phyloP scores from a whole-genome alignment of 73 alveolate species.

The Paramecium caudatum region DNA sequence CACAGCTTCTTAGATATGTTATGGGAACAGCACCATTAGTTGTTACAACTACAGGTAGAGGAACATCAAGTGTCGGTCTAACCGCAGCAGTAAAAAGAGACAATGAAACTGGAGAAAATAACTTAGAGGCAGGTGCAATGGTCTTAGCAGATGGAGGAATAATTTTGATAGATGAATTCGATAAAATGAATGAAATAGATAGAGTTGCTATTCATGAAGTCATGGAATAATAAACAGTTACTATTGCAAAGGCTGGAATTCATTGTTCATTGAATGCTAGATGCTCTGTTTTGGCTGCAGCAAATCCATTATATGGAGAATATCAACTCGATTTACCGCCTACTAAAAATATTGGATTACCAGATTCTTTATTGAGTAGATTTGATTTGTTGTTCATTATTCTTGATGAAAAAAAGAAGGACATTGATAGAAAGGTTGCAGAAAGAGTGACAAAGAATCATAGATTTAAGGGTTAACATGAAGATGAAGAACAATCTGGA shows the following conservation, averaged over 20 bases:
- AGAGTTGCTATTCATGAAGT: slow-evolving; percentile 99
- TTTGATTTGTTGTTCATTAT: slow-evolving; percentile 98
- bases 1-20: slow-evolving; percentile 96
- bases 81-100: slow-evolving; percentile 99
- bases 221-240: slow-evolving; percentile 99
- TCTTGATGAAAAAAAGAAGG: slow-evolving; percentile 94
- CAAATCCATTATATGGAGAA: slow-evolving; percentile 99
- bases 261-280: slow-evolving; percentile 99
- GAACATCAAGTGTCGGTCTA: slow-evolving; percentile 99
- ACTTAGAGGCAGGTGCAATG: slow-evolving; percentile 99
- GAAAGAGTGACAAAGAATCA: slow-evolving; percentile 97
- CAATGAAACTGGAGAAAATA: slow-evolving; percentile 96
- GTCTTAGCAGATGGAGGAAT: slow-evolving; percentile 99
- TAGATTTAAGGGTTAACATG: slow-evolving; percentile 79
- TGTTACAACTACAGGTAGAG: slow-evolving; percentile 99
- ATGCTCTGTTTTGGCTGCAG: slow-evolving; percentile 99
- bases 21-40: slow-evolving; percentile 96
- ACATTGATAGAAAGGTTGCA: slow-evolving; percentile 92
- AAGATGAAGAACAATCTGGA: slow-evolving; percentile 70
- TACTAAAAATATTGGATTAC: slow-evolving; percentile 98
- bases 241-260: slow-evolving; percentile 99
- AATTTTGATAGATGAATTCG: slow-evolving; percentile 99
- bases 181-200: slow-evolving; percentile 99
- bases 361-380: slow-evolving; percentile 98
- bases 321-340: slow-evolving; percentile 92